These are phyloP conservation scores for Kluyveromyces sp. DNA, from an alignment of 1,139 yeast species.

Conservation along the genomic window DNA sequence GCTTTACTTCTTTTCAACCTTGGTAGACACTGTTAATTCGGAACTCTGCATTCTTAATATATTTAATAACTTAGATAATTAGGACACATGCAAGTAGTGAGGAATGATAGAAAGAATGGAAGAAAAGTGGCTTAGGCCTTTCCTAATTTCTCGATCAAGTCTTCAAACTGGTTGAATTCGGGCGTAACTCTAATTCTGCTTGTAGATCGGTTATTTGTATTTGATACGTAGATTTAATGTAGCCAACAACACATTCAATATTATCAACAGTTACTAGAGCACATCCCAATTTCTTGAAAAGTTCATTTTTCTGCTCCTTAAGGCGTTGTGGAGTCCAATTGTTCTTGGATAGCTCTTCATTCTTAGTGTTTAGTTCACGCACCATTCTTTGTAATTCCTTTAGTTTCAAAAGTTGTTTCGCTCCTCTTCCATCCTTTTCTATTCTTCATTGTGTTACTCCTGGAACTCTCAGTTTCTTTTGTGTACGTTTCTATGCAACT, in stretches of 20 bases:
- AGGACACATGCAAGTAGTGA: too few species aligned
- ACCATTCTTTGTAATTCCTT: conserved; percentile 3
- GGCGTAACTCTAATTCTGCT: conserved; percentile 17
- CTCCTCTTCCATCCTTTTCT: conserved; percentile 1
- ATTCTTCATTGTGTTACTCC: conserved; percentile 7
- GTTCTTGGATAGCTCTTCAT: conserved; percentile 9
- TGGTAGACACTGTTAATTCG: too few species aligned
- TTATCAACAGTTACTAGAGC: conserved; percentile 21
- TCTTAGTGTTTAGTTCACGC: conserved; percentile 6
- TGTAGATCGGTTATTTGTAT: conserved; percentile 14
- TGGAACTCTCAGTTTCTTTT: conserved; percentile 5
- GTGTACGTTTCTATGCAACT: conserved; percentile 12
- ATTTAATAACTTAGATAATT: too few species aligned
- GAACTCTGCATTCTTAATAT: too few species aligned
- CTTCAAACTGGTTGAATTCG: conserved; percentile 18
- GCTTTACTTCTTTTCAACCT: too few species aligned
- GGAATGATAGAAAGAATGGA: too few species aligned
- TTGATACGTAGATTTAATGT: conserved; percentile 15
- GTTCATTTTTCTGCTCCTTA: conserved; percentile 6
- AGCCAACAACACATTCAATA: conserved; percentile 21
- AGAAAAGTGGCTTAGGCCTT: too few species aligned
- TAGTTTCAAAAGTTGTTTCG: not conserved
- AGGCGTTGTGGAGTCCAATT: conserved; percentile 16
- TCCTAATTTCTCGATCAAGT: not conserved
- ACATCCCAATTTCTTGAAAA: conserved; percentile 5